These are phyloP conservation scores for Aspergillus thermomutatus DNA, from an alignment of 2,329 filamentous ascomycete species.

Conservation along the genomic window DNA sequence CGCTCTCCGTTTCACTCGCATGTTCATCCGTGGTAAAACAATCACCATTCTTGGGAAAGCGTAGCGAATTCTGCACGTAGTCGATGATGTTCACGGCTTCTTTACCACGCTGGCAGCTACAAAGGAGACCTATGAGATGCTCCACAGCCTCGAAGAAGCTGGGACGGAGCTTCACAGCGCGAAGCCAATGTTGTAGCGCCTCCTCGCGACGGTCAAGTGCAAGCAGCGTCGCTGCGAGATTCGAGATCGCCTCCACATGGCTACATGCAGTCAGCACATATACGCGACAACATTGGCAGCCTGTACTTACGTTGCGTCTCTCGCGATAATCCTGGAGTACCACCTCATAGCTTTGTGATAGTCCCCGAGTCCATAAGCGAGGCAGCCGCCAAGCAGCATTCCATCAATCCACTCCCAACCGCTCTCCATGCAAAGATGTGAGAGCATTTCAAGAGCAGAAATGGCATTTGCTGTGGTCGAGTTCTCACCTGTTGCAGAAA, in stretches of 20 bases:
- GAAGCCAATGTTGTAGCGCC: constrained; percentile 80
- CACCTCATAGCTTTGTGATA: constrained; percentile 64
- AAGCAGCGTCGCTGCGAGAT: constrained; percentile 83
- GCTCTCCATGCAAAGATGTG: constrained; percentile 72
- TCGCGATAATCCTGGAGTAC: constrained; percentile 54
- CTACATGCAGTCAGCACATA: constrained; percentile 43
- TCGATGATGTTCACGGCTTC: constrained; percentile 87
- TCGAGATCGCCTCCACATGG: constrained; percentile 90
- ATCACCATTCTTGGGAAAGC: constrained; percentile 48
- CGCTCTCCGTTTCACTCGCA: constrained; percentile 59
- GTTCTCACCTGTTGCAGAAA: constrained; percentile 29
- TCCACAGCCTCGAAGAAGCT: constrained; percentile 94
- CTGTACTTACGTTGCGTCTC: constrained; percentile 52
- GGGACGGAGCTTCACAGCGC: constrained; percentile 77
- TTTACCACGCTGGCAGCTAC: constrained; percentile 71
- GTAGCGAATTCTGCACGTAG: constrained; percentile 73
- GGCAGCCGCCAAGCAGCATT: constrained; percentile 83
- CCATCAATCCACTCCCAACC: constrained; percentile 90
- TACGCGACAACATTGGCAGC: constrained; percentile 7
- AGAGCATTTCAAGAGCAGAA: constrained; percentile 68
- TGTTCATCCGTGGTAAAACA: constrained; percentile 50
- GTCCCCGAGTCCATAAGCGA: constrained; percentile 84
- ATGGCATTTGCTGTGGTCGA: constrained; percentile 58
- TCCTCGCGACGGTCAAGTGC: constrained; percentile 78
- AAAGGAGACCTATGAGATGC: constrained; percentile 84